Evolutionary conservation across 495 filamentous ascomycete genomes (phyloP), one percentile per base, ranked within the genome.

Genomic region (Daldinia concentrica): DNA sequence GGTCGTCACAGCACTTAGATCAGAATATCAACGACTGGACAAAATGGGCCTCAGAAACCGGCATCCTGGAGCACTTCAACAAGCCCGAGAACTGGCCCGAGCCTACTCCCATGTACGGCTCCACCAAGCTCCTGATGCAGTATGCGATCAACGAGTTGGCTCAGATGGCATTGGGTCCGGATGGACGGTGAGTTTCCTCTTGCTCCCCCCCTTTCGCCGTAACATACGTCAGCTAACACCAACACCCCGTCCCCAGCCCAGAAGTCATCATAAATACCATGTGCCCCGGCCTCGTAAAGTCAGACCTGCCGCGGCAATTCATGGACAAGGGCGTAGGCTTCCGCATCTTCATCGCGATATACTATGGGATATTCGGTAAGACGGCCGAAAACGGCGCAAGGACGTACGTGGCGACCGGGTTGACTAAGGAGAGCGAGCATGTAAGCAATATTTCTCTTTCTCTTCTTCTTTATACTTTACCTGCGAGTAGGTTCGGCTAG

Each of bases 261-360:
- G 72, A 80, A 14, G 82, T 82, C 6, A 77, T 84, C 62, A 54
- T 84, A 50, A 84, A 79, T 41, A 69, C 78, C 19, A 74, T 81
- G 67, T 81, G 79, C 58, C 82, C 82, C 0, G 85, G 85, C 32
- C 64, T 85, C 51, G 84, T 83, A 30, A 76, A 67, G 45, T 78
- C 79, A 0, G 79, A 7, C 77, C 83, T 48, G 0, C 72, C 68
- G 15, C 73, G 82, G 48, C 50, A 81, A 26, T 71, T 70, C 41
- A 73, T 57, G 45, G 71, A 58, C 22, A 74, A 45, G 61, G 50
- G 76, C 36, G 7, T 39, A n/a, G 22, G 69, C 17, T 51, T 72
- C 15, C 32, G 5, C 43, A 2, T 74, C 27, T 54, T 4, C 7
- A 62, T 76, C n/a, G 52, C 72, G 32, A 19, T 67, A 4, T 74